Evolutionary conservation across 2,329 filamentous ascomycete species (phyloP).

Genomic region (Tolypocladium capitatum): DNA sequence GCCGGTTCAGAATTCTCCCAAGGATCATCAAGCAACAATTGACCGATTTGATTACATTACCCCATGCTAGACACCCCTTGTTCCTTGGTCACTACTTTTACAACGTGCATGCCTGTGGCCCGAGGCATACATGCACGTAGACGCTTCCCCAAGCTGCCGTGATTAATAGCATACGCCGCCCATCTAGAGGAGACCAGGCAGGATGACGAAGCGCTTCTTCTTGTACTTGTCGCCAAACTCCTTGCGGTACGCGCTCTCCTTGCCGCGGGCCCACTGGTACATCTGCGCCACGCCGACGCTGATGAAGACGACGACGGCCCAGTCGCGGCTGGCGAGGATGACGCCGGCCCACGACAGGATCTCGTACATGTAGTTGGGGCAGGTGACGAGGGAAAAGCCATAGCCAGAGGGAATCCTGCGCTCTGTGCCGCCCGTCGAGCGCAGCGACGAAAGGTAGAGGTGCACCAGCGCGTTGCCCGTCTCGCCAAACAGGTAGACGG

Average conservation of each 20-base stretch:
- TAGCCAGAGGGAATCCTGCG: constrained; percentile 78
- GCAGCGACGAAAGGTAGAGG: constrained; percentile 61
- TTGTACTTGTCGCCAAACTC: constrained; percentile 91
- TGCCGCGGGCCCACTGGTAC: constrained; percentile 78
- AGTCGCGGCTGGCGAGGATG: constrained; percentile 65
- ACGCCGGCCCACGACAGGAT: constrained; percentile 75
- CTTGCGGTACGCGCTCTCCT: constrained; percentile 79
- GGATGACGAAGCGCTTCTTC: constrained; percentile 76
- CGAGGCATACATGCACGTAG: background rate
- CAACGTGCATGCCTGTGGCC: background rate
- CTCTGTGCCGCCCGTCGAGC: constrained; percentile 68
- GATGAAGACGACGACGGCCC: constrained; percentile 66
- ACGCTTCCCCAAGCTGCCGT: background rate
- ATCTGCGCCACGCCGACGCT: constrained; percentile 63
- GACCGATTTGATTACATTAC: background rate
- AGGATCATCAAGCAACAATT: background rate
- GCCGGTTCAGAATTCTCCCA: background rate
- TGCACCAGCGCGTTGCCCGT: constrained; percentile 70
- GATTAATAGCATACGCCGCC: background rate
- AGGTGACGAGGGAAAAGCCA: constrained; percentile 78
- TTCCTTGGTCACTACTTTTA: background rate
- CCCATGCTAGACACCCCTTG: too few species aligned
- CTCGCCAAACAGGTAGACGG: constrained; percentile 66
- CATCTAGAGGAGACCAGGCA: constrained; percentile 62
- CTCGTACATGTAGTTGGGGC: constrained; percentile 97